Percentiles rank a stretch among this genome's conserved stretches.
Evolutionary conservation across 164 flowering plant species (phyloP).

Genomic region (Sedum album): DNA sequence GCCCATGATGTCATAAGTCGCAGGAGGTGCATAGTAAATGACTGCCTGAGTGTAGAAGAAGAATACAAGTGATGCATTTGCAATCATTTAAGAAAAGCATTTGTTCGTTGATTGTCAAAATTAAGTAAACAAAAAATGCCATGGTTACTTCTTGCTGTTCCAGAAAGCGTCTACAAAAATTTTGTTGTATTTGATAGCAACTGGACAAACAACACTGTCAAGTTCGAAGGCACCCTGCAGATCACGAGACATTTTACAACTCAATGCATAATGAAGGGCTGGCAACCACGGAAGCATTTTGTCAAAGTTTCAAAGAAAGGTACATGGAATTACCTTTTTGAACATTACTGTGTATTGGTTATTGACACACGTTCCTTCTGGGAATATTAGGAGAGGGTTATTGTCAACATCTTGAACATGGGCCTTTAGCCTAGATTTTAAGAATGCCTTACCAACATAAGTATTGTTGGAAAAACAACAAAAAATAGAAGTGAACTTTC

Average conservation of each 20-base stretch:
- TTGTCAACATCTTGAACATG: constrained; percentile 75
- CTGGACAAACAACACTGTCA: constrained; percentile 85
- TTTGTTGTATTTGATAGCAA: constrained; percentile 97
- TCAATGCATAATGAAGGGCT: not conserved
- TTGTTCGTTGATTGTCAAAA: not conserved
- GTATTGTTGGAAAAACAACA: not conserved
- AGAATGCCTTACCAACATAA: constrained; percentile 6
- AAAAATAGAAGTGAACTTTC: not conserved
- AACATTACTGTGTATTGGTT: constrained; percentile 95
- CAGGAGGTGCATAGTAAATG: constrained; percentile 85
- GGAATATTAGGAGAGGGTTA: constrained; percentile 97
- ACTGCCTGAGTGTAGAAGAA: constrained; percentile 49
- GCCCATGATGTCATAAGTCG: constrained; percentile 99
- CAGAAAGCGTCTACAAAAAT: constrained; percentile 98
- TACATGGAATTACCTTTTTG: constrained; percentile 57
- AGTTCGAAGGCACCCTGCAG: constrained; percentile 96
- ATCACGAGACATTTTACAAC: not conserved
- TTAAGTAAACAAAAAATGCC: not conserved
- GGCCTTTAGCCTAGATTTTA: constrained; percentile 60
- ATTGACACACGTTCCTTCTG: constrained; percentile 99
- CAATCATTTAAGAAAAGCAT: not conserved
- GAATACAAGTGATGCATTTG: not conserved
- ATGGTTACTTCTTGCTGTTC: constrained; percentile 48
- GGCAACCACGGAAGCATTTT: too few species aligned
- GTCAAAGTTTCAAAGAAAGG: too few species aligned